These are phyloP conservation scores for Fusarium dimerum DNA, from an alignment of 2,329 filamentous ascomycete species.

Conservation along the genomic window DNA sequence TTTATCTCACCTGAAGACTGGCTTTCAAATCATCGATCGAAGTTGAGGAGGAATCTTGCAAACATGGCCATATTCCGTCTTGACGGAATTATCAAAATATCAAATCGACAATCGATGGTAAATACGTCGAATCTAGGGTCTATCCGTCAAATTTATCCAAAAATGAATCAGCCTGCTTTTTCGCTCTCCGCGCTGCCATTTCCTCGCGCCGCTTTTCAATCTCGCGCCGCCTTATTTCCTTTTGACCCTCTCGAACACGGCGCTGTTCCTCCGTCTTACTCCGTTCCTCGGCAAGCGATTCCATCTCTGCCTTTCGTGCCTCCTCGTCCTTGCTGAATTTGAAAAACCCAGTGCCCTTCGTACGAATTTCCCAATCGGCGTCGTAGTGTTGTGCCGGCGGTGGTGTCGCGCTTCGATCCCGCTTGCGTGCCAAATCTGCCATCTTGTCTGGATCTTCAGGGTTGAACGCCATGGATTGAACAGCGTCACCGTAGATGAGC, in stretches of 20 bases:
- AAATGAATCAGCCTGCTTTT: conserved; percentile 72
- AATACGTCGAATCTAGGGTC: neutral
- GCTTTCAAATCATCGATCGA: neutral
- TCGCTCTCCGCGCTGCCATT: conserved; percentile 62
- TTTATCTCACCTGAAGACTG: conserved; percentile 3
- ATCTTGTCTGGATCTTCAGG: conserved; percentile 73
- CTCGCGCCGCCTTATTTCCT: conserved; percentile 58
- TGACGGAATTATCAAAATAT: conserved; percentile 7
- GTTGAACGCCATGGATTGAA: conserved; percentile 83
- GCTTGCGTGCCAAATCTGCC: conserved; percentile 73
- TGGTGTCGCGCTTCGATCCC: conserved; percentile 78
- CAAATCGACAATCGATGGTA: neutral
- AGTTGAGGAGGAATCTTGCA: neutral
- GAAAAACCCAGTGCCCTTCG: conserved; percentile 89
- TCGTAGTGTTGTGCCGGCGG: conserved; percentile 85
- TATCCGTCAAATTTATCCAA: conserved; percentile 50
- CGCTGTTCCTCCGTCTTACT: conserved; percentile 67
- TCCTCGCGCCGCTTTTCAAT: conserved; percentile 65
- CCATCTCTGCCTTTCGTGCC: conserved; percentile 70
- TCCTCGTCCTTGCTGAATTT: conserved; percentile 79
- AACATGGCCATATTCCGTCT: conserved; percentile 14
- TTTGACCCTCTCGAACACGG: conserved; percentile 54
- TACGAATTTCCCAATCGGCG: conserved; percentile 77
- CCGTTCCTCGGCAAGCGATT: conserved; percentile 66
- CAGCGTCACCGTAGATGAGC: conserved; percentile 81